Conservation (phyloP, 2,329 filamentous ascomycete genomes). For the Phialophora expanda region DNA sequence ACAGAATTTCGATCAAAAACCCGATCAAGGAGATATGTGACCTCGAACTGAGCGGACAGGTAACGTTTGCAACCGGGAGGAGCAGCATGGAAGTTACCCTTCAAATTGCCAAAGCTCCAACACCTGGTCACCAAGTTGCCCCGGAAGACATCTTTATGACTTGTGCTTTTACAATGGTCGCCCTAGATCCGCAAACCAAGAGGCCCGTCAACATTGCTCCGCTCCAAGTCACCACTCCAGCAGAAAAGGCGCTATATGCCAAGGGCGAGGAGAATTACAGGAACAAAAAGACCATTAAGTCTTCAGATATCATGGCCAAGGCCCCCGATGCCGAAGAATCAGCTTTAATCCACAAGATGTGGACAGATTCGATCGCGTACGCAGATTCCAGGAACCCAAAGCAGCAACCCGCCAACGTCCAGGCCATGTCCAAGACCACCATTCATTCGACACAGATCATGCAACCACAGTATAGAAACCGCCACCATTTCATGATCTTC, state of each 20-base stretch:
- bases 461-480: constrained; percentile 73
- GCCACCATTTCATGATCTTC: constrained; percentile 75
- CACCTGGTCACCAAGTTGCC: constrained; percentile 58
- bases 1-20: constrained; percentile 70
- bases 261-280: constrained; percentile 70
- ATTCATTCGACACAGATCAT: constrained; percentile 73
- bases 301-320: constrained; percentile 66
- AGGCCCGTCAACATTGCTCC: constrained; percentile 68
- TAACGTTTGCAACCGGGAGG: constrained; percentile 73
- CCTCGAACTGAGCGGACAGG: constrained; percentile 71
- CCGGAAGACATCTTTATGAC: constrained; percentile 70
- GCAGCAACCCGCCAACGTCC: constrained; percentile 62
- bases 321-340: constrained; percentile 74
- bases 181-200: constrained; percentile 70
- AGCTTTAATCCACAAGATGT: constrained; percentile 73
- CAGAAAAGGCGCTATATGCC: constrained; percentile 68
- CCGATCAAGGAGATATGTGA: constrained; percentile 79
- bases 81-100: constrained; percentile 76
- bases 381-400: constrained; percentile 62
- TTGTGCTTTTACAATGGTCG: constrained; percentile 80
- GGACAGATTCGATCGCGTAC: constrained; percentile 70
- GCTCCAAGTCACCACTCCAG: constrained; percentile 64
- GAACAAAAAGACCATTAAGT: constrained; percentile 67
- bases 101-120: constrained; percentile 71
- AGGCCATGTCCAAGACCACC: constrained; percentile 66